Percentiles rank a stretch among this genome's conserved stretches.
Evolutionary conservation across 2,329 filamentous ascomycete genomes (phyloP).

Genomic region (Xylaria sp.): DNA sequence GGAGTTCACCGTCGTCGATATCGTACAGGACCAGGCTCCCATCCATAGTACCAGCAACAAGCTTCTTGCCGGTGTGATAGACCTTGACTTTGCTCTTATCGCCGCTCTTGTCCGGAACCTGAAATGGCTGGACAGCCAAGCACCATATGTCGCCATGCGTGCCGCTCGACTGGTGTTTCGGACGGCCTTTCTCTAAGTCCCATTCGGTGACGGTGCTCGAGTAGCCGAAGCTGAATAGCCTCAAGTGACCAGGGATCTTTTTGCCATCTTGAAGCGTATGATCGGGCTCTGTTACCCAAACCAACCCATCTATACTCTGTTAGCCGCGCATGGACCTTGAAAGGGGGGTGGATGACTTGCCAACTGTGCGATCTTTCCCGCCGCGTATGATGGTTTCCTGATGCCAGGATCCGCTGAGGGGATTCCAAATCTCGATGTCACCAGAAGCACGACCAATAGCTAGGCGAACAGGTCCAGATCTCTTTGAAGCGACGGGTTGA

Average conservation of each 20-base stretch:
- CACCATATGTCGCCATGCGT: slow-evolving; percentile 99
- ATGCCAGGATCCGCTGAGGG: slow-evolving; percentile 81
- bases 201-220: slow-evolving; percentile 94
- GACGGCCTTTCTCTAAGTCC: slow-evolving; percentile 83
- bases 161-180: slow-evolving; percentile 84
- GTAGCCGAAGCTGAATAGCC: slow-evolving; percentile 96
- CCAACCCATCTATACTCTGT: slow-evolving; percentile 83
- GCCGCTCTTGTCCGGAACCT: slow-evolving; percentile 43
- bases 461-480: slow-evolving; percentile 74
- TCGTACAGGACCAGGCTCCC: slow-evolving; percentile 89
- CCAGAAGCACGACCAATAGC: slow-evolving; percentile 94
- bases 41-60: slow-evolving; percentile 90
- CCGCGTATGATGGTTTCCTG: slow-evolving; percentile 89
- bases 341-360: slow-evolving; percentile 24
- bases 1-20: slow-evolving; percentile 84
- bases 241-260: slow-evolving; percentile 74
- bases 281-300: slow-evolving; percentile 89
- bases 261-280: slow-evolving; percentile 72
- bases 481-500: slow-evolving; percentile 68
- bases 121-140: slow-evolving; percentile 81
- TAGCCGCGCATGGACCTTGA: slow-evolving; percentile 7
- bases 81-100: slow-evolving; percentile 43
- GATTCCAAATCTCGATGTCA: slow-evolving; percentile 98
- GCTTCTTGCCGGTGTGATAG: slow-evolving; percentile 62
- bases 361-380: slow-evolving; percentile 72